Conservation (phyloP, 805 yeast species). For the Metschnikowia arizonensis region DNA sequence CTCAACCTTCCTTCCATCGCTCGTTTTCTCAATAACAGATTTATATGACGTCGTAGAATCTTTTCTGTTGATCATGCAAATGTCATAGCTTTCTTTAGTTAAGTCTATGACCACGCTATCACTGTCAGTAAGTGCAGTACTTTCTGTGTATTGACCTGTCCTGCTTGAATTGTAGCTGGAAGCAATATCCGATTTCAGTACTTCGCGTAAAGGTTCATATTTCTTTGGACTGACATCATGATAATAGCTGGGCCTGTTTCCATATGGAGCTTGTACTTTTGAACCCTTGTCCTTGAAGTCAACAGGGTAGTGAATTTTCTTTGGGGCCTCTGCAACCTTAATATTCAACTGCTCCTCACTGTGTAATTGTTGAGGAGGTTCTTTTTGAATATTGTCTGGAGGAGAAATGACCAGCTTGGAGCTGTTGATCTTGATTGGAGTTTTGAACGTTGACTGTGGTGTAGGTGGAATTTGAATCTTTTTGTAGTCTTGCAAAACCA, state of each 20-base stretch:
- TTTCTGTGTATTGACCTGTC: conserved; percentile 24
- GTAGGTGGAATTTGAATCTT: neutral
- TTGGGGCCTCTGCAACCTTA: conserved; percentile 37
- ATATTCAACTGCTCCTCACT: conserved; percentile 16
- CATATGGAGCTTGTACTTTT: neutral
- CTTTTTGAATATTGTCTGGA: neutral
- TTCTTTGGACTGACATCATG: neutral
- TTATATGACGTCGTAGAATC: conserved; percentile 35
- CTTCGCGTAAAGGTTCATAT: neutral
- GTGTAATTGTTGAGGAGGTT: neutral
- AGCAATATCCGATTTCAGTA: conserved; percentile 13
- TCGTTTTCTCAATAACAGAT: conserved; percentile 37
- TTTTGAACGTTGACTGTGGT: neutral
- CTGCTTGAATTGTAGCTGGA: conserved; percentile 32
- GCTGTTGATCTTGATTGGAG: conserved; percentile 5
- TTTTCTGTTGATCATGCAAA: conserved; percentile 33
- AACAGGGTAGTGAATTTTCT: conserved; percentile 32
- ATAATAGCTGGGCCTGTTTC: neutral
- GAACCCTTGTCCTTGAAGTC: conserved; percentile 29
- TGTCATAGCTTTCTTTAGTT: conserved; percentile 38
- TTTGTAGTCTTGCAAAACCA: neutral
- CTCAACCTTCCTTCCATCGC: conserved; percentile 38
- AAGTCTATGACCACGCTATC: conserved; percentile 41
- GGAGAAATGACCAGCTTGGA: conserved; percentile 3
- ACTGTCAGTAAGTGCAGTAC: conserved; percentile 29